A percentile compares a stretch with the other conserved stretches of the same genome.
phyloP scores from a whole-genome alignment of 2,329 filamentous ascomycete species.

The Rhynchosporium secalis region DNA sequence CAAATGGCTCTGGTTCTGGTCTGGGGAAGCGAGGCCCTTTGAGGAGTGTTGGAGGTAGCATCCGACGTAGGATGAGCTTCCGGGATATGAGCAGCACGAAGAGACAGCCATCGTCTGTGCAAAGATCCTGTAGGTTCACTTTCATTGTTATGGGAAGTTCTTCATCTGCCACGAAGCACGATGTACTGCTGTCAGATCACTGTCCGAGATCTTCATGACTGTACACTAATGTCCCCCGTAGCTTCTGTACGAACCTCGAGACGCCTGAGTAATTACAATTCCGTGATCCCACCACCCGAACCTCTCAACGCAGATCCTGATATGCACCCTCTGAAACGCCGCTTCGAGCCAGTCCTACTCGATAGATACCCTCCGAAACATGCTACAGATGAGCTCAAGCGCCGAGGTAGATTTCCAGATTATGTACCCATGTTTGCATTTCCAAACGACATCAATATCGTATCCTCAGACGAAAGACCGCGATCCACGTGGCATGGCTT shows the following conservation, averaged over 20 bases:
- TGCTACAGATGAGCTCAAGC: conserved; percentile 75
- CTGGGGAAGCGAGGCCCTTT: conserved; percentile 47
- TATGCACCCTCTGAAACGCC: conserved; percentile 92
- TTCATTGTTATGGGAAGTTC: background rate
- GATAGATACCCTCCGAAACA: conserved; percentile 89
- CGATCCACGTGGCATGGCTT: conserved; percentile 99
- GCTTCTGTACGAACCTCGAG: conserved; percentile 78
- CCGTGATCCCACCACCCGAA: conserved; percentile 91
- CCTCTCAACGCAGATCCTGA: conserved; percentile 85
- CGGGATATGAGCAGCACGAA: conserved; percentile 94
- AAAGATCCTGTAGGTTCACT: conserved; percentile 67
- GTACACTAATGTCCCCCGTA: conserved; percentile 38
- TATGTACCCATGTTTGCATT: conserved; percentile 99
- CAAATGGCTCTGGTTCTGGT: conserved; percentile 36
- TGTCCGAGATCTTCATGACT: background rate
- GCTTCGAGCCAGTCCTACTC: conserved; percentile 93
- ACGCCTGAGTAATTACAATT: conserved; percentile 95
- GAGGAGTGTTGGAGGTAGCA: conserved; percentile 69
- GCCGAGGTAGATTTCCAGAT: conserved; percentile 86
- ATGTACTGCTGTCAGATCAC: background rate
- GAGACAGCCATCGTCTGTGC: conserved; percentile 70
- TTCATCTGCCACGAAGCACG: background rate
- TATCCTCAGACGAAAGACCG: conserved; percentile 90
- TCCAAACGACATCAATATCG: conserved; percentile 95
- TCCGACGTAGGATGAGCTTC: conserved; percentile 89